Evolutionary conservation across 2,329 filamentous ascomycete genomes (phyloP).

Genomic region (Alternaria brassicae): DNA sequence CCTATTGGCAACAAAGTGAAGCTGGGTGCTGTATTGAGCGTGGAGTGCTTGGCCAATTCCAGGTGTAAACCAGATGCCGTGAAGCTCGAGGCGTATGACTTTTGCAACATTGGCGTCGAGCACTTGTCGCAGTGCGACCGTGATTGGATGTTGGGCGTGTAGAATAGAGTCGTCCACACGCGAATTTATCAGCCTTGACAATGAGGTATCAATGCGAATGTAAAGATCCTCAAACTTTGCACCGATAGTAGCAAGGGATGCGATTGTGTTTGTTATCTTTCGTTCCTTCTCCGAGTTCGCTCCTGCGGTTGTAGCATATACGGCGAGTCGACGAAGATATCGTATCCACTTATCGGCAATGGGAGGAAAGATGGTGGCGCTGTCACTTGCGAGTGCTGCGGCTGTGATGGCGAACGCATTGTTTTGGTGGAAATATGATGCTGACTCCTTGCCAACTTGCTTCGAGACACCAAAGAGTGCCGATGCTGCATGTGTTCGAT

Average conservation of each 20-base stretch:
- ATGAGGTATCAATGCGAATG: conserved; percentile 15
- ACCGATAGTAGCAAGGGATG: conserved; percentile 16
- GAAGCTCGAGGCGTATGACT: conserved; percentile 12
- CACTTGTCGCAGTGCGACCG: conserved; percentile 15
- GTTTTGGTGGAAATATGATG: conserved; percentile 33
- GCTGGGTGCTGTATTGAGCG: conserved; percentile 2
- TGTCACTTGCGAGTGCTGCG: neutral
- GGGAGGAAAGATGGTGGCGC: conserved; percentile 23
- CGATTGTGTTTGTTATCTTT: conserved; percentile 17
- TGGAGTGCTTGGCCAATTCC: conserved; percentile 17
- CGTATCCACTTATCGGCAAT: conserved; percentile 29
- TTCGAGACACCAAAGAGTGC: conserved; percentile 25
- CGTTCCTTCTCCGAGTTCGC: conserved; percentile 3
- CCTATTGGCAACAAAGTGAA: conserved; percentile 9
- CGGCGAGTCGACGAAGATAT: conserved; percentile 21
- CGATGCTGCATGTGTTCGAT: conserved; percentile 1
- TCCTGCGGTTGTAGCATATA: conserved; percentile 12
- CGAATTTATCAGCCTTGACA: conserved; percentile 21
- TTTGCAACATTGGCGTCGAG: conserved; percentile 17
- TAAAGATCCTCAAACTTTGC: conserved; percentile 21
- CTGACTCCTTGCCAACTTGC: conserved; percentile 25
- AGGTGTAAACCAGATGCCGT: conserved; percentile 22
- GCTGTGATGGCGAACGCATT: conserved; percentile 15
- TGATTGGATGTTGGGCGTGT: conserved; percentile 22
- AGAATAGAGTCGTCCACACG: conserved; percentile 29